phyloP scores from a whole-genome alignment of 306 rosid genomes.

The Hippophae gyantsensis region DNA sequence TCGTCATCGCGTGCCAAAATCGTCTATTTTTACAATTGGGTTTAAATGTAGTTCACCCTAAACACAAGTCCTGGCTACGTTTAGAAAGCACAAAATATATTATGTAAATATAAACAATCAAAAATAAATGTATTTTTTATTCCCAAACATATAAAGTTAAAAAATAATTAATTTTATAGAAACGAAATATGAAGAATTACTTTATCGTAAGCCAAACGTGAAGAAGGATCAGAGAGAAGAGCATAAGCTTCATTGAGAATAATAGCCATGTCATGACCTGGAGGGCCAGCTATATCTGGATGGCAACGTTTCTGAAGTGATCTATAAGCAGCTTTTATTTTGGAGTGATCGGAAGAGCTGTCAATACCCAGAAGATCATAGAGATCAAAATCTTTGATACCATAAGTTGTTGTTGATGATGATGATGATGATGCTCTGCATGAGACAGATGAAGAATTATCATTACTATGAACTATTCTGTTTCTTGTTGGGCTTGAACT shows the following conservation, averaged over 20 bases:
- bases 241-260: slow-evolving; percentile 78
- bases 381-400: slow-evolving; percentile 50
- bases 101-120: too few species aligned
- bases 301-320: slow-evolving; percentile 82
- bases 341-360: slow-evolving; percentile 48
- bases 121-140: too few species aligned
- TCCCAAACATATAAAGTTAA: neutral
- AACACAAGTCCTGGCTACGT: too few species aligned
- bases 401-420: slow-evolving; percentile 15
- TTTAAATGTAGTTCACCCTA: too few species aligned
- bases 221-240: slow-evolving; percentile 63
- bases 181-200: slow-evolving; percentile 9
- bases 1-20: too few species aligned
- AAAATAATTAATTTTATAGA: neutral
- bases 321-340: slow-evolving; percentile 63
- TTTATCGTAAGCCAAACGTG: slow-evolving; percentile 72
- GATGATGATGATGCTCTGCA: slow-evolving; percentile 40
- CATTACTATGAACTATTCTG: too few species aligned
- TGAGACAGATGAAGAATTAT: neutral
- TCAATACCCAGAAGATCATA: slow-evolving; percentile 84
- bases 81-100: too few species aligned
- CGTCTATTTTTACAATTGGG: too few species aligned
- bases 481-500: too few species aligned
- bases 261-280: slow-evolving; percentile 93
- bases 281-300: slow-evolving; percentile 84